Evolutionary conservation across 257 asterid species (phyloP).

Genomic region (Cinchona pubescens): DNA sequence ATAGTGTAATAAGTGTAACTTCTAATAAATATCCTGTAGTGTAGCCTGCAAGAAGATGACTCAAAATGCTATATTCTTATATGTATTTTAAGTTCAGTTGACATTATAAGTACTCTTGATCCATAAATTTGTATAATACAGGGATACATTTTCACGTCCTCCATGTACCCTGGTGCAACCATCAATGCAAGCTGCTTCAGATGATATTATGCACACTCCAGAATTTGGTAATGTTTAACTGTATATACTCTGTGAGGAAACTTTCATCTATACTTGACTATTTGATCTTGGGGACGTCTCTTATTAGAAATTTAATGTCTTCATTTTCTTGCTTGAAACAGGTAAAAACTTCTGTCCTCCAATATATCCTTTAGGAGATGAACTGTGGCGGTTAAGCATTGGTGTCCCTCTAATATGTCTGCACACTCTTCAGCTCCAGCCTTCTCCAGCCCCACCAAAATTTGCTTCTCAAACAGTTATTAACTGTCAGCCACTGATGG

Average conservation of each 20-base stretch:
- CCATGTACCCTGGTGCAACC: conserved; percentile 96
- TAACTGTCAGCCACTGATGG: conserved; percentile 89
- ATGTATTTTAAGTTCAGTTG: neutral
- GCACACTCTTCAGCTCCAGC: conserved; percentile 76
- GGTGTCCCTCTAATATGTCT: conserved; percentile 70
- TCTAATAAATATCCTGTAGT: neutral
- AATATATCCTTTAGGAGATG: conserved; percentile 86
- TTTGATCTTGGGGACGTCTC: conserved; percentile 14
- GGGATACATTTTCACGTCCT: conserved; percentile 92
- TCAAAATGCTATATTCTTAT: neutral
- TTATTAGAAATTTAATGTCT: conserved; percentile 18
- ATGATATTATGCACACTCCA: conserved; percentile 49
- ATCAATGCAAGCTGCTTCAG: conserved; percentile 55
- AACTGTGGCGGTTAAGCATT: conserved; percentile 52
- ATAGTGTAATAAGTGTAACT: conserved; percentile 13
- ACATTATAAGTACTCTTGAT: conserved; percentile 5
- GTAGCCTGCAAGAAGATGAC: neutral
- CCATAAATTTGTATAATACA: conserved; percentile 36
- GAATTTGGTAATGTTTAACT: conserved; percentile 61
- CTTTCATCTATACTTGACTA: conserved; percentile 23
- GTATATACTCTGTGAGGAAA: conserved; percentile 15
- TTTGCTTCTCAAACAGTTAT: conserved; percentile 82
- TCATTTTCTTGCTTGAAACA: too few species aligned
- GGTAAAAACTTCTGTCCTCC: conserved; percentile 82
- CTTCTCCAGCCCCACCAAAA: conserved; percentile 82